phyloP scores from a whole-genome alignment of 179 eudicot species.

The Patellifolia procumbens region DNA sequence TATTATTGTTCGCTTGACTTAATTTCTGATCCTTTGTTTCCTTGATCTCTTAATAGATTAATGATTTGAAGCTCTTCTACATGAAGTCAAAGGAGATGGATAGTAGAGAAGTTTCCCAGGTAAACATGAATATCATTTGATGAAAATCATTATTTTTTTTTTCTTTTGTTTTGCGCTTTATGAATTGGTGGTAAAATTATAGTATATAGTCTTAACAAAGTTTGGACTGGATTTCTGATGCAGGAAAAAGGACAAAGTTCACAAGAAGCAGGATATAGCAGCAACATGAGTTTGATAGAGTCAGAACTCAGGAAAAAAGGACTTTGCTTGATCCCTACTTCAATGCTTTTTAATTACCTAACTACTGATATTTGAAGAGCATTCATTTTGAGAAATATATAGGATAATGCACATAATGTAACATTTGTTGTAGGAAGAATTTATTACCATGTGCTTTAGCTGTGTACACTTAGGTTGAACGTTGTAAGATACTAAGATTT shows the following conservation, averaged over 20 bases:
- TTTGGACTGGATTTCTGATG: neutral
- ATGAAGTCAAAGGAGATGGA: slow-evolving; percentile 25
- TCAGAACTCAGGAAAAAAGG: slow-evolving; percentile 43
- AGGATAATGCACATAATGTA: slow-evolving; percentile 2
- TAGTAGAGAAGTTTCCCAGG: slow-evolving; percentile 9
- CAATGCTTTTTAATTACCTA: slow-evolving; percentile 31
- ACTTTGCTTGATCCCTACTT: slow-evolving; percentile 43
- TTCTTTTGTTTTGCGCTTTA: neutral
- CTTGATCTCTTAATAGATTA: slow-evolving; percentile 13
- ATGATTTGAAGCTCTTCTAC: slow-evolving; percentile 21
- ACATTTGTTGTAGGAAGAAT: neutral
- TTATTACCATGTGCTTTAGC: too few species aligned
- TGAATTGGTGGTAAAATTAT: neutral
- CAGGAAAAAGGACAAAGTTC: slow-evolving; percentile 22
- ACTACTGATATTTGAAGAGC: neutral
- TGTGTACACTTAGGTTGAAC: neutral
- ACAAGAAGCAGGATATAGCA: slow-evolving; percentile 11
- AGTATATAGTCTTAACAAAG: neutral
- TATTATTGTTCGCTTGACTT: too few species aligned
- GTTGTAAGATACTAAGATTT: neutral
- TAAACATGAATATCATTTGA: slow-evolving; percentile 16
- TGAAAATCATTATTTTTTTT: too few species aligned
- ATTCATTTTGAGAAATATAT: neutral
- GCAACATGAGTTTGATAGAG: slow-evolving; percentile 10
- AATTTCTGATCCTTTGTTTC: neutral